Conservation (phyloP, 768 basidiomycete species). For the Pleurotus salmoneostramineus region DNA sequence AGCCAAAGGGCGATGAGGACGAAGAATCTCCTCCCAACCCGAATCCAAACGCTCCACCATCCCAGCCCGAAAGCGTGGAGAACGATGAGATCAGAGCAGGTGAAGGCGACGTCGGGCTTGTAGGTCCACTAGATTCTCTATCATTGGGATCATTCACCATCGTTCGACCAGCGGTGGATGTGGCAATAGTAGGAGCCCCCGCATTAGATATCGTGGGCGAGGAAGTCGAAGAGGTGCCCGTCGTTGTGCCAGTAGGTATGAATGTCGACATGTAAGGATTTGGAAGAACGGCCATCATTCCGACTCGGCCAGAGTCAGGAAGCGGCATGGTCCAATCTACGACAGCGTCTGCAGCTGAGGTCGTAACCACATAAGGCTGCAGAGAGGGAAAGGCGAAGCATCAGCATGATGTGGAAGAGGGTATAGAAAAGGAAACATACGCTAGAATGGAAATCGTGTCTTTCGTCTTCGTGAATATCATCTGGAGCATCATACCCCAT, state of each 20-base stretch:
- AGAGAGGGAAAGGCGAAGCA: constrained; percentile 8
- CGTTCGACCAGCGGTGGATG: too few relatives aligned
- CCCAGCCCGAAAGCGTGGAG: constrained; percentile 35
- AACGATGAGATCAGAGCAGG: constrained; percentile 21
- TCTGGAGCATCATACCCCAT: constrained; percentile 23
- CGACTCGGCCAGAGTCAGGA: constrained; percentile 14
- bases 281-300: constrained; percentile 18
- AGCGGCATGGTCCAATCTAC: constrained; percentile 17
- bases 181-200: too few relatives aligned
- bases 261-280: constrained; percentile 23
- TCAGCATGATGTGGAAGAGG: background rate
- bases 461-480: background rate
- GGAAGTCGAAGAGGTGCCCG: background rate
- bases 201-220: background rate
- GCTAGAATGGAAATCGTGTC: background rate
- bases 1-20: background rate
- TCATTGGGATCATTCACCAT: too few relatives aligned
- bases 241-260: background rate
- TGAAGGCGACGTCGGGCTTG: background rate
- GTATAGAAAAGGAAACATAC: background rate
- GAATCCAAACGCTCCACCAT: constrained; percentile 15
- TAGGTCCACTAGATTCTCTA: constrained; percentile 1
- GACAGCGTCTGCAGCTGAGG: constrained; percentile 15
- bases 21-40: background rate
- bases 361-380: background rate